A percentile compares a stretch with the other conserved stretches of the same genome.
phyloP scores from a whole-genome alignment of 169 alveolate species.

The Plasmodium inui region DNA sequence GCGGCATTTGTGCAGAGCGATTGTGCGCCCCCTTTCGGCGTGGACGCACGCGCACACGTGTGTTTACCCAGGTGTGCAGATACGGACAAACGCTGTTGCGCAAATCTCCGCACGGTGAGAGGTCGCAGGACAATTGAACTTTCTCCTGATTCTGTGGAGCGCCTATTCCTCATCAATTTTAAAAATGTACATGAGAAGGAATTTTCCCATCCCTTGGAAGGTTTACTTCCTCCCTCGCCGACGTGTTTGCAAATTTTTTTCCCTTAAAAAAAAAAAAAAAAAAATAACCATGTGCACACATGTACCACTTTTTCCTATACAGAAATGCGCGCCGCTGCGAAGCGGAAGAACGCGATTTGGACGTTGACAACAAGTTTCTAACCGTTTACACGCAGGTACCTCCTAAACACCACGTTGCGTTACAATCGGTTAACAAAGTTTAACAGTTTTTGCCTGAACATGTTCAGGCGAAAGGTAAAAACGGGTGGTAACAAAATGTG shows the following conservation, averaged over 20 bases:
- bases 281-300: neutral
- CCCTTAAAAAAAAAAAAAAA: neutral
- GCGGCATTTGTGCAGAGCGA: neutral
- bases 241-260: neutral
- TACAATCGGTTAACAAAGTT: neutral
- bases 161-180: neutral
- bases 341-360: neutral
- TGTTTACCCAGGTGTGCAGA: neutral
- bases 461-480: conserved; percentile 8
- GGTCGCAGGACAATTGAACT: neutral
- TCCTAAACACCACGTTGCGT: neutral
- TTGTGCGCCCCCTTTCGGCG: neutral
- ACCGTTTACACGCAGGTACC: neutral
- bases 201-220: neutral
- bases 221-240: neutral
- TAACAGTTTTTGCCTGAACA: neutral
- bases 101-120: neutral
- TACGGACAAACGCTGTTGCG: neutral
- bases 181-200: neutral
- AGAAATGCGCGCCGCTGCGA: neutral
- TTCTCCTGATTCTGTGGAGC: neutral
- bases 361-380: neutral
- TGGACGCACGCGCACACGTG: neutral
- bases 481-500: neutral
- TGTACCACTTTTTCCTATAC: conserved; percentile 1